These are phyloP conservation scores for Eragrostis nindensis DNA, from an alignment of 176 grass and related monocot genomes.

Conservation along the genomic window DNA sequence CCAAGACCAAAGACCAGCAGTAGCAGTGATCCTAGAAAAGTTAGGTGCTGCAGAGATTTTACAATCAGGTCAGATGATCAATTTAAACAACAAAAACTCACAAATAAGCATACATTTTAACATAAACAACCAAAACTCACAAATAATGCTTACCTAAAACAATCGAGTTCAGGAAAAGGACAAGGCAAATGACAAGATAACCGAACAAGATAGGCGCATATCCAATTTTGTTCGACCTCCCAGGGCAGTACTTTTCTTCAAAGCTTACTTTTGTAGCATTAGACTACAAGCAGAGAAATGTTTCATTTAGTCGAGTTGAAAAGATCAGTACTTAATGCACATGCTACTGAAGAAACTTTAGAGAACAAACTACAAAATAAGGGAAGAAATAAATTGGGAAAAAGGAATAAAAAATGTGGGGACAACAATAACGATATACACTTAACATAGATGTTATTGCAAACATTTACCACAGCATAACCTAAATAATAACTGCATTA, in stretches of 20 bases:
- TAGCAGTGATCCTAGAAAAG: constrained; percentile 78
- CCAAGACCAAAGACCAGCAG: constrained; percentile 85
- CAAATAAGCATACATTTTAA: constrained; percentile 25
- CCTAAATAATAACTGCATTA: constrained; percentile 19
- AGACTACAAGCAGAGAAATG: constrained; percentile 58
- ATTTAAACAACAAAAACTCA: constrained; percentile 11
- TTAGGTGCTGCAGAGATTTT: constrained; percentile 60
- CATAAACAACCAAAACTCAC: constrained; percentile 18
- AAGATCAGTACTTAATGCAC: constrained; percentile 12
- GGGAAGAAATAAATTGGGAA: background rate
- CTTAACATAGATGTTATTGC: background rate
- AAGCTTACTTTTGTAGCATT: constrained; percentile 86
- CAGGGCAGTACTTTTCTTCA: constrained; percentile 72
- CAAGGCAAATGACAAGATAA: constrained; percentile 55
- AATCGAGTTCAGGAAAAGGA: constrained; percentile 90
- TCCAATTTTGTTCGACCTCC: constrained; percentile 65
- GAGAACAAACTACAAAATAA: constrained; percentile 25
- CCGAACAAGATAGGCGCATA: constrained; percentile 81
- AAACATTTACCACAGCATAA: constrained; percentile 24
- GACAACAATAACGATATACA: background rate
- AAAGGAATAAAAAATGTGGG: constrained; percentile 4
- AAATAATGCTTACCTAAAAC: constrained; percentile 63
- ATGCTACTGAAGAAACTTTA: constrained; percentile 9
- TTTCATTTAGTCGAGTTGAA: constrained; percentile 46
- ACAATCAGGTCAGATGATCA: constrained; percentile 44